A percentile compares a stretch with the other conserved stretches of the same genome.
Conservation (phyloP, 495 filamentous ascomycete genomes). For the Evernia prunastri region DNA sequence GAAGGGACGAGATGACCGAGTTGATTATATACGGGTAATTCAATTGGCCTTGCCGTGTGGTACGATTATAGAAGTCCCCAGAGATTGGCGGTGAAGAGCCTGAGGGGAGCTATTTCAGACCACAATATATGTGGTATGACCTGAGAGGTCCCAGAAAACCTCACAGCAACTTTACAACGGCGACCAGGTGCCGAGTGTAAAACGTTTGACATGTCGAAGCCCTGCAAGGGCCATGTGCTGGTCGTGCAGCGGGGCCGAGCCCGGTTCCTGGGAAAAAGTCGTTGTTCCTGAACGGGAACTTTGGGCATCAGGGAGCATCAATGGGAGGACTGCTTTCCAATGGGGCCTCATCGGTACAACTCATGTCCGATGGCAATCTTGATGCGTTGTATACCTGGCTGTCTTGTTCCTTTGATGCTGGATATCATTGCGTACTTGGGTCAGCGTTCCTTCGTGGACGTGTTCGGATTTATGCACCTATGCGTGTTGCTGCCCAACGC, state of each 20-base stretch:
- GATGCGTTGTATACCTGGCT: neutral
- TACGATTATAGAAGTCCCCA: neutral
- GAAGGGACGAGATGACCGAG: neutral
- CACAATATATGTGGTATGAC: slow-evolving; percentile 4
- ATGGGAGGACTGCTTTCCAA: neutral
- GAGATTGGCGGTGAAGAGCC: slow-evolving; percentile 3
- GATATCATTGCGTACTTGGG: neutral
- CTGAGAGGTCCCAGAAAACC: neutral
- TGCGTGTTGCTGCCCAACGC: slow-evolving; percentile 9
- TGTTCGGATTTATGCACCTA: slow-evolving; percentile 7
- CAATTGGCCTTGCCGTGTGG: slow-evolving; percentile 4
- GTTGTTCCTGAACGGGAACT: slow-evolving; percentile 2
- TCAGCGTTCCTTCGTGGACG: slow-evolving; percentile 5
- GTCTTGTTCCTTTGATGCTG: neutral
- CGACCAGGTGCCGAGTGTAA: neutral
- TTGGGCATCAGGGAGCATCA: slow-evolving; percentile 1
- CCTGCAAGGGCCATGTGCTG: neutral
- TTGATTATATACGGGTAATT: slow-evolving; percentile 4
- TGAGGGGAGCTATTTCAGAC: neutral
- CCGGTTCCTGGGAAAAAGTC: neutral
- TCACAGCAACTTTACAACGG: neutral
- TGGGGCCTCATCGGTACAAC: neutral
- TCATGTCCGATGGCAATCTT: neutral
- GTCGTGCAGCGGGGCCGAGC: neutral
- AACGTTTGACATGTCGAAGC: neutral